Base-by-base conservation (phyloP, 495 filamentous ascomycete genomes). In the Penicillium bialowiezense region DNA sequence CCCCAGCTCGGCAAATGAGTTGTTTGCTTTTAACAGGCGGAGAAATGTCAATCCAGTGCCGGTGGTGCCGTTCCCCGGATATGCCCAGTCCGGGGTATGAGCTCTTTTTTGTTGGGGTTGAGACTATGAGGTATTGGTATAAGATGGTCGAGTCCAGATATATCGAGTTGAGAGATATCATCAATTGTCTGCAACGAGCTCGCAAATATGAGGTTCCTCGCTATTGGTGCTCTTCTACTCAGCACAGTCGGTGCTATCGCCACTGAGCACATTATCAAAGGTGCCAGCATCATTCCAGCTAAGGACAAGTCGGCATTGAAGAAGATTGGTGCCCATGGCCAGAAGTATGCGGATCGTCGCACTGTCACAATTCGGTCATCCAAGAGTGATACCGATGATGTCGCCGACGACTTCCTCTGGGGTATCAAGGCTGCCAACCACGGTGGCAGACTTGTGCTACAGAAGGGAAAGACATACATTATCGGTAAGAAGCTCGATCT, bases 401-500 rank as follows among this genome's bases (percentile, higher is more conserved):
- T 83, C 24, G 71, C 78, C 3, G 58, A 58, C 5, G 77, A 81
- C 23, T 81, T 83, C 63, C 64, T 77, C 15, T 60, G 64, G 51
- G 79, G 70, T 6, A 66, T 83, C 13, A 65, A 73, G 40, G 64
- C 67, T 31, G 79, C 80, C 13, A 83, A 83, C 52, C 58, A 75
- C 28, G 80, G 79, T 10, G 80, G 80, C 13, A 66, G 71, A 18
- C 54, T 83, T 14, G 55, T 74, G 12, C 62, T 83, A 3, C 60
- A 79, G 46, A 72, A 76, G 51, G 72, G 70, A 3, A 56, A 79
- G 57, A 74, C 59, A 5, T 82, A 78, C 57, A 63, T 83, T 3
- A 75, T 83, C 51, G 78, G 78, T 13, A 74, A 76, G 60, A 79
- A 76, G 45, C 58, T 83, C 15, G 76, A 82, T 54, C 47, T 82